Conservation (phyloP, 768 basidiomycete genomes). For the Pluteus cervinus region DNA sequence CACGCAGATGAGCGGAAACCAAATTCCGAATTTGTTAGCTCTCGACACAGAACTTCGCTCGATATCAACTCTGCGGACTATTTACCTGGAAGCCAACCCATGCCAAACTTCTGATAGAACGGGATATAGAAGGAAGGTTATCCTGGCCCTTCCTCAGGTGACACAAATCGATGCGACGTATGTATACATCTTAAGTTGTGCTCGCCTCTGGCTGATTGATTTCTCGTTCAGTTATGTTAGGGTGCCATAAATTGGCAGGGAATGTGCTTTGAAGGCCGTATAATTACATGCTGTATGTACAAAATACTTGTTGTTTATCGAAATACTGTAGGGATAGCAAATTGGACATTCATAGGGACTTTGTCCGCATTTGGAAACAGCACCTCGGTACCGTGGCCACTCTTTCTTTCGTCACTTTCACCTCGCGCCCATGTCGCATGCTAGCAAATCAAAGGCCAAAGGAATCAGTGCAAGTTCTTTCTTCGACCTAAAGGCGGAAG, state of each 20-base stretch:
- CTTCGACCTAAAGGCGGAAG: conserved; percentile 76
- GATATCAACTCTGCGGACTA: conserved; percentile 64
- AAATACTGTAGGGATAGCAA: too few relatives aligned
- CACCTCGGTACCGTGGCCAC: too few relatives aligned
- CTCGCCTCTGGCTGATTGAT: too few relatives aligned
- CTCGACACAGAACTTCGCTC: conserved; percentile 63
- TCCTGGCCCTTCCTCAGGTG: conserved; percentile 81
- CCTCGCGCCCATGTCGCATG: conserved; percentile 33
- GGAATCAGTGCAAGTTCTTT: conserved; percentile 72
- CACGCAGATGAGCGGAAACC: conserved; percentile 81
- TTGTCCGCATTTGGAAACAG: too few relatives aligned
- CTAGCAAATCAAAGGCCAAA: conserved; percentile 58
- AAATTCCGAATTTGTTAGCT: conserved; percentile 62
- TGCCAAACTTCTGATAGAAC: conserved; percentile 75
- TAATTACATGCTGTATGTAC: too few relatives aligned
- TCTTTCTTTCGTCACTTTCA: background rate
- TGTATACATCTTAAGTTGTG: conserved; percentile 26
- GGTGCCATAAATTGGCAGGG: too few relatives aligned
- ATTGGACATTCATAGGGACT: too few relatives aligned
- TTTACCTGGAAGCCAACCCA: conserved; percentile 95
- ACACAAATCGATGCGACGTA: conserved; percentile 96
- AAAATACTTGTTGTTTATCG: too few relatives aligned
- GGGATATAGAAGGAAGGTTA: conserved; percentile 84
- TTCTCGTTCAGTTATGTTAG: too few relatives aligned
- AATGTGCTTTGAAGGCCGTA: too few relatives aligned